Evolutionary conservation across 1,139 yeast species (phyloP), one percentile per base, ranked within the genome.

Genomic region (Yarrowia galli): DNA sequence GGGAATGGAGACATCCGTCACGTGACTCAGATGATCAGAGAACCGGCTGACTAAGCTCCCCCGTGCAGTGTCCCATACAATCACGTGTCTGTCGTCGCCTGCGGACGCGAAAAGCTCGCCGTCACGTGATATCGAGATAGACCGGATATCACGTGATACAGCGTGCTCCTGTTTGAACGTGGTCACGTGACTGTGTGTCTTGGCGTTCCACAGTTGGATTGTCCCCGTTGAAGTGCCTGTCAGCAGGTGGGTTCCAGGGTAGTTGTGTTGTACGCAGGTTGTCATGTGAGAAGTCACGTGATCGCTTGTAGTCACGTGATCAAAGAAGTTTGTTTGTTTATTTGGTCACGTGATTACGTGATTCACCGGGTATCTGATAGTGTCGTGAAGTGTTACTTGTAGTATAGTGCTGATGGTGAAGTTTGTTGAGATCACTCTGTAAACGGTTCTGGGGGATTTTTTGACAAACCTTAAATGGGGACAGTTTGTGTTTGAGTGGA

Each of bases 61-160:
- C 16, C n/a, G 16, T 10, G 25, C 20, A 16, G 64, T 58, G 68
- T 79, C 80, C 80, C 81, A 79, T 7, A 76, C 68, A 65, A 72
- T 74, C 7, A 76, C 76, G 12, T 74, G 71, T n/a, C 78, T 70
- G 67, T 79, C 82, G 7, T 80, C 80, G 18, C 82, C 81, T 25
- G 78, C 75, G 63, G 79, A 74, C 38, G 75, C 80, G 68, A 79
- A 67, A 3, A 58, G 3, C 68, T 22, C 35, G 42, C 54, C 53
- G 35, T 65, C 48, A 28, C 22, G 22, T 18, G 45, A 38, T 1
- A 45, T 42, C 18, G 51, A 18, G 2, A 58, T 15, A 1, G 49
- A 20, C 2, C 38, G 25, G 16, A 58, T 32, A 16, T 58, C 64
- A 38, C 51, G 49, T 28, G 49, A 25, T 8, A 16, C 35, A 2